A percentile compares a stretch with the other conserved stretches of the same genome.
These are phyloP conservation scores for Mycosphaerella sp. DNA, from an alignment of 2,329 filamentous ascomycete species.

Conservation along the genomic window DNA sequence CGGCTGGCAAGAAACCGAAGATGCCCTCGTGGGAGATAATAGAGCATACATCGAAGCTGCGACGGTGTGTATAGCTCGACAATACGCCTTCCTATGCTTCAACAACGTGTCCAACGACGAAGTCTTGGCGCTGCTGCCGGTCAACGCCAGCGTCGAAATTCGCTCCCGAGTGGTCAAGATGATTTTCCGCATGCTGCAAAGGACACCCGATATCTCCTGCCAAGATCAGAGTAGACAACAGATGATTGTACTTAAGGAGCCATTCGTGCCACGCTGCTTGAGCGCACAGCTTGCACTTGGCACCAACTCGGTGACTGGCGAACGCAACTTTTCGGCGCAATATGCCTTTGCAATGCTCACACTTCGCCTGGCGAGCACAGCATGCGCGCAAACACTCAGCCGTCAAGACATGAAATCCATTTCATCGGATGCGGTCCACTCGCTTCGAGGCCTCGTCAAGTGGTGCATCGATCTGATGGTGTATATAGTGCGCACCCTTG, in stretches of 20 bases:
- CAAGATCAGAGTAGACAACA: slow-evolving; percentile 52
- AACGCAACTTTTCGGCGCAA: slow-evolving; percentile 62
- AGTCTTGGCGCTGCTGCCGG: slow-evolving; percentile 40
- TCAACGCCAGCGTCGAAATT: slow-evolving; percentile 48
- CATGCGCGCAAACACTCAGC: slow-evolving; percentile 25
- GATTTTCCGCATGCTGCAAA: slow-evolving; percentile 61
- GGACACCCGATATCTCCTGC: slow-evolving; percentile 74
- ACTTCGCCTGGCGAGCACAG: slow-evolving; percentile 54
- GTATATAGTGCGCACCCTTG: slow-evolving; percentile 51
- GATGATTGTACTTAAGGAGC: slow-evolving; percentile 61
- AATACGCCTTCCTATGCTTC: slow-evolving; percentile 33
- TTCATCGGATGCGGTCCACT: slow-evolving; percentile 59
- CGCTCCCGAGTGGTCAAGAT: slow-evolving; percentile 58
- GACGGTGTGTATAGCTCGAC: slow-evolving; percentile 31
- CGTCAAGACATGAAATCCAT: slow-evolving; percentile 18
- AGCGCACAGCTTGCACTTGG: slow-evolving; percentile 74
- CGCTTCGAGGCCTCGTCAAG: slow-evolving; percentile 65
- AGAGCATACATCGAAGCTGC: slow-evolving; percentile 28
- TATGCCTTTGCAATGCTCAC: slow-evolving; percentile 69
- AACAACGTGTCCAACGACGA: slow-evolving; percentile 46
- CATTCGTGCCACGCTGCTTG: slow-evolving; percentile 65
- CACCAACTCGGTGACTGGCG: slow-evolving; percentile 55
- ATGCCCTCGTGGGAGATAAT: slow-evolving; percentile 24
- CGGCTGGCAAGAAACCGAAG: slow-evolving; percentile 28
- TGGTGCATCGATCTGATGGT: slow-evolving; percentile 67